Conservation (phyloP, 768 basidiomycete species). For the Hypholoma sublateritium region DNA sequence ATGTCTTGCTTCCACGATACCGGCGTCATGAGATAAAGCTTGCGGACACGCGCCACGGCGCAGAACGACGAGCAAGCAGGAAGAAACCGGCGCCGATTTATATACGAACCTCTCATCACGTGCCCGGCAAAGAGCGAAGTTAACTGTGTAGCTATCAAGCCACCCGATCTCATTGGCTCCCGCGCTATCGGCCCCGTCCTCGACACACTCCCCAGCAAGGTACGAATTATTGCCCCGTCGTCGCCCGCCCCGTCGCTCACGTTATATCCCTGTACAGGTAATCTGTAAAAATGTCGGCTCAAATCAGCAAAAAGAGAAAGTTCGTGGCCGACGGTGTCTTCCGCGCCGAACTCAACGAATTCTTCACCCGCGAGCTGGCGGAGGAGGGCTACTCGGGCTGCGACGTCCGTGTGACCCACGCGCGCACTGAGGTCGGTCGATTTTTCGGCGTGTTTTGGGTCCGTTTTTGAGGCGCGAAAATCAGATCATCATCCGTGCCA, state of each 20-base stretch:
- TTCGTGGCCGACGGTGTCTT: conserved; percentile 98
- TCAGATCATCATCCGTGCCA: conserved; percentile 98
- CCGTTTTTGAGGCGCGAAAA: conserved; percentile 3
- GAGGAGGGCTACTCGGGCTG: conserved; percentile 99
- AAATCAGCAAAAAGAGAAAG: conserved; percentile 98
- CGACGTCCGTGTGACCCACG: conserved; percentile 99
- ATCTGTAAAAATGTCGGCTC: conserved; percentile 63
- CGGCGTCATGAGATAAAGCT: background rate
- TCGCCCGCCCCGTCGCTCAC: background rate
- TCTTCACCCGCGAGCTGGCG: conserved; percentile 96
- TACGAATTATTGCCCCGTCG: conserved; percentile 14
- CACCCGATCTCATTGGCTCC: conserved; percentile 22
- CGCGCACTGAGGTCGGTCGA: conserved; percentile 83
- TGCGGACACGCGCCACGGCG: background rate
- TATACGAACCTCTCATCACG: conserved; percentile 17
- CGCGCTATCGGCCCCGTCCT: conserved; percentile 23
- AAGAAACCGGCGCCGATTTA: conserved; percentile 2
- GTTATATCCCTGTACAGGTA: background rate
- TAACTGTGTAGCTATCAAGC: conserved; percentile 33
- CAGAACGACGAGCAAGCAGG: background rate
- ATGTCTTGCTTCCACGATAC: background rate
- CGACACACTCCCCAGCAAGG: conserved; percentile 30
- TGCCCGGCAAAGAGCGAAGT: conserved; percentile 27
- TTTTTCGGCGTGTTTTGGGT: background rate
- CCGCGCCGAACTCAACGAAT: conserved; percentile 98